Base-by-base conservation (phyloP, 2,329 filamentous ascomycete species). In the Phoma sp. region DNA sequence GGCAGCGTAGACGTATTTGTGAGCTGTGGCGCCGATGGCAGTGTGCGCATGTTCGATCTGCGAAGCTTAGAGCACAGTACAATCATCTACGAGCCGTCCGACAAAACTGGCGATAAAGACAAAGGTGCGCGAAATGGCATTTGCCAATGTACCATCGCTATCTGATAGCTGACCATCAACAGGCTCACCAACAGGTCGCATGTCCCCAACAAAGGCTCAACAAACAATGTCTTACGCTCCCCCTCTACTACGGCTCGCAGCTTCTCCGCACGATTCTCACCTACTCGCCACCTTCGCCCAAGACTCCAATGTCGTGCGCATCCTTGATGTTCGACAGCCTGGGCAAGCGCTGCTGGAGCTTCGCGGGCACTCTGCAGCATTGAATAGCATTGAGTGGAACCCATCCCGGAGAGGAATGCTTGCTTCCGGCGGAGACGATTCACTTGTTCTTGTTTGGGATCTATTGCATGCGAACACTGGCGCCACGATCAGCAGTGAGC, bases 1-100 rank as follows among this genome's bases (percentile, higher is more conserved):
- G 95, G 96, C 65, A 97, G 92, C 66, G 91, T 96, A n/a, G 95
- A 99, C 69, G 93, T 98, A 1, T 99, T 99, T 74, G 95, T 98
- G 29, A 96, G 91, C 74, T 99, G 95, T 74, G 95, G 95, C 46
- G 93, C 96, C 51, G 95, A 99, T 72, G 95, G 95, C 35, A 98
- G 93, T 74, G 95, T 99, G 24, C 87, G 95, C 66, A 99, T 99
- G 95, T 99, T 99, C 76, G 95, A 99, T 75, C 81, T 99, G 57
- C 86, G 95, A 70, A 98, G 93, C 74, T 79, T 99, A 47, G 95
- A 99, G 73, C 95, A 99, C 75, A 97, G 93, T 62, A 99, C 95
- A 45, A 99, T 99, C 73, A 99, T 99, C 61, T 99, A 99, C 74
- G 95, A 99, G 75, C 95, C 95, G 4, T 93, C 91, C 0, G 89